phyloP scores from a whole-genome alignment of 495 filamentous ascomycete species.

The Penicillium dipodomyicola region DNA sequence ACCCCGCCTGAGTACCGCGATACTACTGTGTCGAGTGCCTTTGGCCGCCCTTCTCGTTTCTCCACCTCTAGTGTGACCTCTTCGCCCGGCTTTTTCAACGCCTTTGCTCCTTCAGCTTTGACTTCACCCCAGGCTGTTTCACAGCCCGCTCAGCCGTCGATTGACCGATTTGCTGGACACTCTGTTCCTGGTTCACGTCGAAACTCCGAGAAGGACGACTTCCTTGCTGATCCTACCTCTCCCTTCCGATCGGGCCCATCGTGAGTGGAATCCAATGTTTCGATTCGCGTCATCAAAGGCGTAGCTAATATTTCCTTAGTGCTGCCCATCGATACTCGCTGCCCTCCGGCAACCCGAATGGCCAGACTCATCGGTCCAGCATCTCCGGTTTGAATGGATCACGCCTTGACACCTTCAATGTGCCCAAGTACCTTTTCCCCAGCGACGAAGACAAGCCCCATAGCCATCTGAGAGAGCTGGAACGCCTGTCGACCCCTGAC shows the following conservation, averaged over 20 bases:
- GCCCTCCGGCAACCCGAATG: constrained; percentile 66
- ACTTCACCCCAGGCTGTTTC: constrained; percentile 54
- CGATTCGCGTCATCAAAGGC: not conserved
- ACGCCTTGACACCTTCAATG: constrained; percentile 69
- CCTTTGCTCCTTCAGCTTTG: constrained; percentile 68
- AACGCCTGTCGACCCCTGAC: constrained; percentile 56
- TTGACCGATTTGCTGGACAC: constrained; percentile 60
- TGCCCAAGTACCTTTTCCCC: constrained; percentile 77
- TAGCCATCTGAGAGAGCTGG: constrained; percentile 45
- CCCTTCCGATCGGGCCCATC: constrained; percentile 38
- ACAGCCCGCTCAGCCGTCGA: constrained; percentile 25
- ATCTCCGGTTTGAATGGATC: constrained; percentile 42
- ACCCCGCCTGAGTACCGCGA: constrained; percentile 95
- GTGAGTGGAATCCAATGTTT: constrained; percentile 31
- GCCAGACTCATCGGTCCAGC: constrained; percentile 51
- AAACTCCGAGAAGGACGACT: constrained; percentile 50
- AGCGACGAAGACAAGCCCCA: constrained; percentile 66
- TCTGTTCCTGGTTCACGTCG: constrained; percentile 86
- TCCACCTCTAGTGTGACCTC: constrained; percentile 80
- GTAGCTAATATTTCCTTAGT: constrained; percentile 47
- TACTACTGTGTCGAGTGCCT: constrained; percentile 65
- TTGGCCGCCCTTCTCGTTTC: constrained; percentile 76
- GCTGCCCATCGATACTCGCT: constrained; percentile 76
- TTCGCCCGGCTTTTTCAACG: constrained; percentile 71
- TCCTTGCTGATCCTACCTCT: constrained; percentile 33